Percentiles rank a stretch among this genome's conserved stretches.
These are phyloP conservation scores for Talaromyces sp. DNA, from an alignment of 2,329 filamentous ascomycete species.

Conservation along the genomic window DNA sequence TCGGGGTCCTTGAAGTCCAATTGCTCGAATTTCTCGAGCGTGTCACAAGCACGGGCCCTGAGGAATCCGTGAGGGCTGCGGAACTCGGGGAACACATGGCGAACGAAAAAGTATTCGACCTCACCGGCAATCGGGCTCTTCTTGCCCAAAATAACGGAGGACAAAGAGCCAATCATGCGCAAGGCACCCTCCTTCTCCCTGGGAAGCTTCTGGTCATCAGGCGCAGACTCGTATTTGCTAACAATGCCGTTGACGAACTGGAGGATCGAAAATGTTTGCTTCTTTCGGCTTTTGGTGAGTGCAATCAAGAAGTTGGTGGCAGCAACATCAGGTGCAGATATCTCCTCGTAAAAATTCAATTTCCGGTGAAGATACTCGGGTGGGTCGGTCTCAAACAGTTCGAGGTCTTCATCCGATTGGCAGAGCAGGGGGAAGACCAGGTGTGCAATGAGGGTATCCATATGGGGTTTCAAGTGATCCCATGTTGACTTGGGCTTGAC, in stretches of 20 bases:
- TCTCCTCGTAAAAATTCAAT: slow-evolving; percentile 95
- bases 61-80: slow-evolving; percentile 86
- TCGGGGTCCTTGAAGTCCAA: slow-evolving; percentile 94
- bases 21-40: slow-evolving; percentile 95
- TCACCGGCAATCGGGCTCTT: slow-evolving; percentile 97
- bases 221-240: slow-evolving; percentile 79
- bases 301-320: slow-evolving; percentile 96
- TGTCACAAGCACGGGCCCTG: slow-evolving; percentile 90
- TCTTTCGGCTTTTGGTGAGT: slow-evolving; percentile 86
- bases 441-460: slow-evolving; percentile 88
- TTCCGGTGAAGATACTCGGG: slow-evolving; percentile 96
- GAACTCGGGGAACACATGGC: slow-evolving; percentile 98
- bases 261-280: slow-evolving; percentile 91
- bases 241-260: slow-evolving; percentile 94
- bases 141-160: slow-evolving; percentile 90
- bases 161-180: slow-evolving; percentile 93
- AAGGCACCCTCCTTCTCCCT: slow-evolving; percentile 94
- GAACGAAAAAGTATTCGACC: slow-evolving; percentile 96
- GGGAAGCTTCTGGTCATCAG: slow-evolving; percentile 86
- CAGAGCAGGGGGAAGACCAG: slow-evolving; percentile 94
- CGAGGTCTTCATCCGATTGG: slow-evolving; percentile 83
- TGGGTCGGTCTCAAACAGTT: slow-evolving; percentile 89
- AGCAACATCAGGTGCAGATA: slow-evolving; percentile 88
- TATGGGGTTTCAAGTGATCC: slow-evolving; percentile 85
- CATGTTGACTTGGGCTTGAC: slow-evolving; percentile 97